A percentile compares a stretch with the other conserved stretches of the same genome.
Evolutionary conservation across 2,329 filamentous ascomycete genomes (phyloP).

Genomic region (Ophiostoma quercus): DNA sequence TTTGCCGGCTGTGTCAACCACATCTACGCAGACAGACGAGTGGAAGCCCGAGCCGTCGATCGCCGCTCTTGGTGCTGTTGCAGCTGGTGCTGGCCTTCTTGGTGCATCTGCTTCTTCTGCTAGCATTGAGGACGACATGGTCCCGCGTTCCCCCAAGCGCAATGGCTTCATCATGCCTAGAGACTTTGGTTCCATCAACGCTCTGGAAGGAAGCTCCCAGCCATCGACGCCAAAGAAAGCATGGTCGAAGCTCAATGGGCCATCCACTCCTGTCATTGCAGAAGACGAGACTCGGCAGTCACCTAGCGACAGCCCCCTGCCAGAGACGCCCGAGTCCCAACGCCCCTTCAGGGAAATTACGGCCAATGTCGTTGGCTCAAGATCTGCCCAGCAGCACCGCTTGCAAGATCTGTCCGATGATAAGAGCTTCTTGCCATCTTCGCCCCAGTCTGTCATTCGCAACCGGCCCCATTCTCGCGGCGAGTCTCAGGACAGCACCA

Average conservation of each 20-base stretch:
- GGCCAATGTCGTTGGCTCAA: constrained; percentile 45
- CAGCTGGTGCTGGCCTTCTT: constrained; percentile 10
- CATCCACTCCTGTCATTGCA: constrained; percentile 48
- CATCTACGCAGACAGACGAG: constrained; percentile 25
- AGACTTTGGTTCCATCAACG: constrained; percentile 33
- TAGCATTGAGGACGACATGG: constrained; percentile 29
- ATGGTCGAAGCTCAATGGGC: constrained; percentile 41
- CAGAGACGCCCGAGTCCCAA: constrained; percentile 51
- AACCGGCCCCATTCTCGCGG: constrained; percentile 33
- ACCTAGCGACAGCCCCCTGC: constrained; percentile 37
- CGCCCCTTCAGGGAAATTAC: constrained; percentile 58
- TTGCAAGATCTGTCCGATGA: neutral
- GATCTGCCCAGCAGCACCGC: neutral
- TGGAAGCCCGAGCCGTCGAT: constrained; percentile 28
- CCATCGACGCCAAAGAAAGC: constrained; percentile 40
- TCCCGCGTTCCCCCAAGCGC: constrained; percentile 45
- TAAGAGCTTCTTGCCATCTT: constrained; percentile 11
- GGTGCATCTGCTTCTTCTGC: constrained; percentile 30
- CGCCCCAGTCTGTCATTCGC: neutral
- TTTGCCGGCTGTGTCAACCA: constrained; percentile 12
- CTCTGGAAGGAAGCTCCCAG: constrained; percentile 19
- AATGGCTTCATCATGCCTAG: constrained; percentile 54
- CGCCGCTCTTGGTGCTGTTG: constrained; percentile 34
- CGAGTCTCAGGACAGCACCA: constrained; percentile 47
- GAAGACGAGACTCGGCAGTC: constrained; percentile 61